Evolutionary conservation across 1,139 yeast species (phyloP).

Genomic region (Sugiyamaella xylanicola): DNA sequence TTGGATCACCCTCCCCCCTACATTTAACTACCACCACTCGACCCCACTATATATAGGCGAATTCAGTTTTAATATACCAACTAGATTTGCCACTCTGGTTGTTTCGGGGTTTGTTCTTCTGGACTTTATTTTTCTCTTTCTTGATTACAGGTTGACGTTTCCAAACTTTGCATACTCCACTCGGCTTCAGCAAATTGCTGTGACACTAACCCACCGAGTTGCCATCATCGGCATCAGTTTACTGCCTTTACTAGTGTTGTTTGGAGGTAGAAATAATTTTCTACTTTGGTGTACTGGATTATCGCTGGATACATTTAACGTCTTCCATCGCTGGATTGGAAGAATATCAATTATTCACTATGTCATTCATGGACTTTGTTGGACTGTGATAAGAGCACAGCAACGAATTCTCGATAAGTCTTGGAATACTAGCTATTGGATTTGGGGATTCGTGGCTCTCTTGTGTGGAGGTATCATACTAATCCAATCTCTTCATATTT

Average conservation of each 20-base stretch:
- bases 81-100: conserved; percentile 57
- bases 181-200: conserved; percentile 46
- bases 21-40: conserved; percentile 49
- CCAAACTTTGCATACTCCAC: conserved; percentile 44
- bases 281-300: conserved; percentile 67
- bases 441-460: conserved; percentile 59
- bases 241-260: conserved; percentile 56
- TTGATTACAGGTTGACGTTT: conserved; percentile 46
- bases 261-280: conserved; percentile 70
- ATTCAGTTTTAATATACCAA: conserved; percentile 52
- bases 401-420: conserved; percentile 18
- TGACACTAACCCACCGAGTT: conserved; percentile 62
- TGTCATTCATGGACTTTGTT: conserved; percentile 39
- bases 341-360: conserved; percentile 55
- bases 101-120: conserved; percentile 50
- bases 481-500: conserved; percentile 50
- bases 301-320: conserved; percentile 60
- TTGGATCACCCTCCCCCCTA: conserved; percentile 53
- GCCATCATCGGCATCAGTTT: conserved; percentile 54
- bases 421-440: conserved; percentile 41
- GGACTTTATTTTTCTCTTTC: conserved; percentile 45
- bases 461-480: conserved; percentile 48
- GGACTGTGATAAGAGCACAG: conserved; percentile 25
- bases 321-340: conserved; percentile 68
- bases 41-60: conserved; percentile 40